These are phyloP conservation scores for Rhynchosporium secalis DNA, from an alignment of 2,329 filamentous ascomycete species.

Conservation along the genomic window DNA sequence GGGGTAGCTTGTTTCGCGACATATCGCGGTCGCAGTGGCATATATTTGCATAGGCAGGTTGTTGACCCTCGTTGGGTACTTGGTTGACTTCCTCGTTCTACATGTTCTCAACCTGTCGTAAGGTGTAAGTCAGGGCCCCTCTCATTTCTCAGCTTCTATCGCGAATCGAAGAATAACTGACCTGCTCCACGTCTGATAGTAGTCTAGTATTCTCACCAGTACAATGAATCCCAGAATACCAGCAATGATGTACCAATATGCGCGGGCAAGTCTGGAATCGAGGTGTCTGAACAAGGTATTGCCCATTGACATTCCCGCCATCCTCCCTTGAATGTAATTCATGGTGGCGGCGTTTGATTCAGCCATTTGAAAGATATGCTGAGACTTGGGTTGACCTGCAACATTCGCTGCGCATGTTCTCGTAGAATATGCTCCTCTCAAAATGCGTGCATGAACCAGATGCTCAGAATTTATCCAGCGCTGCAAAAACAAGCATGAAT, in stretches of 20 bases:
- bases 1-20: constrained; percentile 57
- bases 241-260: constrained; percentile 61
- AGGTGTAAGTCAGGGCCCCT: background rate
- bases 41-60: constrained; percentile 50
- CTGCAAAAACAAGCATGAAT: background rate
- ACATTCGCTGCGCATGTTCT: constrained; percentile 9
- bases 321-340: constrained; percentile 22
- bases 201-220: constrained; percentile 26
- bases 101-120: constrained; percentile 48
- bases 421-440: too few relatives aligned
- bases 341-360: background rate
- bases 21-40: constrained; percentile 59
- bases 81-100: constrained; percentile 41
- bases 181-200: constrained; percentile 31
- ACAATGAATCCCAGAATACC: constrained; percentile 41
- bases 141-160: background rate
- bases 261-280: constrained; percentile 54
- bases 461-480: background rate
- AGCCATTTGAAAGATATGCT: background rate
- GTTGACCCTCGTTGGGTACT: constrained; percentile 54
- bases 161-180: constrained; percentile 16
- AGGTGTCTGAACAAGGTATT: constrained; percentile 45
- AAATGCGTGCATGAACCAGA: background rate
- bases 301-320: constrained; percentile 29
- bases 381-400: constrained; percentile 8